Evolutionary conservation across 1,284 basidiomycete species (phyloP), one percentile per base, ranked within the genome.

Genomic region (Coriolopsis trogii): DNA sequence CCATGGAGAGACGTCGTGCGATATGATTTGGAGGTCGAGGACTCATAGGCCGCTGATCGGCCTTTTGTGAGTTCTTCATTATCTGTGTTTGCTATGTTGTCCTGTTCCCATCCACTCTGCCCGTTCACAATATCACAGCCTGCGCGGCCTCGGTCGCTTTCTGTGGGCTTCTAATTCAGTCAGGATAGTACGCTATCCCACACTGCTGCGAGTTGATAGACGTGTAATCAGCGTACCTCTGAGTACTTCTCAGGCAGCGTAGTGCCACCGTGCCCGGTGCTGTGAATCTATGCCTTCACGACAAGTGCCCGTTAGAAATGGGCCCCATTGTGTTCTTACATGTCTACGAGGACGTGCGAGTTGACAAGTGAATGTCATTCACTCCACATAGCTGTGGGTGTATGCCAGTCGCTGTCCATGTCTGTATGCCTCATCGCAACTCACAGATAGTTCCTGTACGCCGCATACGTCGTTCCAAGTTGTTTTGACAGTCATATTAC

Each of bases 1-100:
- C 66, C 66, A 13, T 85, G 83, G 83, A 68, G 73, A 50, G 74
- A 81, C 41, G 66, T 84, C 21, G 58, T 59, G 34, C 72, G 61
- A 24, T 53, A 64, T 38, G 56, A 57, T n/a, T n/a, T n/a, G 10
- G 54, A 63, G 33, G 30, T 45, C 26, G 29, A 40, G 12, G 38
- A 29, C 12, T n/a, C n/a, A 42, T 20, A 46, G 45, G 38, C 20
- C n/a, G n/a, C n/a, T n/a, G n/a, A n/a, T n/a, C n/a, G n/a, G n/a
- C n/a, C n/a, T n/a, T n/a, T 18, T 26, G 30, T 48, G 39, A 36
- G 46, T 48, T 10, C 9, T 18, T 24, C 8, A 29, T 37, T 23
- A 20, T n/a, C 34, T 29, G 7, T 3, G 15, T 26, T 25, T 29
- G 34, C 18, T 29, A n/a, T 21, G 15, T 49, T 25, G 4, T 24